phyloP scores from a whole-genome alignment of 305 asterid species.

The Solanum hybrid region DNA sequence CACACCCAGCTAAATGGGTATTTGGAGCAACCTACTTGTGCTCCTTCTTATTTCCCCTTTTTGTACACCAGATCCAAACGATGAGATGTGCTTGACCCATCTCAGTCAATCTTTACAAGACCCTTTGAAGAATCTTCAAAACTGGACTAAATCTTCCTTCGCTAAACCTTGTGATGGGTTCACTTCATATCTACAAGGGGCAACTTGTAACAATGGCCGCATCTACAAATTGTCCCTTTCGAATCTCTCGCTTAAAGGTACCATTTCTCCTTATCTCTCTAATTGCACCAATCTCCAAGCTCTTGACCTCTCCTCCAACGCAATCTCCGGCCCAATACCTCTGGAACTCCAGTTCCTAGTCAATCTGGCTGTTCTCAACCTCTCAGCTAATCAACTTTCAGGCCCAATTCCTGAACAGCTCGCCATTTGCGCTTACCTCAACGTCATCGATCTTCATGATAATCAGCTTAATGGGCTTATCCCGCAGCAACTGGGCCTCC shows the following conservation, averaged over 20 bases:
- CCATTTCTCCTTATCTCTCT: conserved; percentile 81
- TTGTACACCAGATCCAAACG: conserved; percentile 66
- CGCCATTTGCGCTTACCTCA: conserved; percentile 71
- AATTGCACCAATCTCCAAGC: conserved; percentile 89
- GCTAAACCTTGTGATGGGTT: conserved; percentile 76
- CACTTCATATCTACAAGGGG: conserved; percentile 66
- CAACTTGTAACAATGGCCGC: conserved; percentile 94
- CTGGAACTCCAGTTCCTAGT: conserved; percentile 57
- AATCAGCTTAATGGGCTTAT: conserved; percentile 57
- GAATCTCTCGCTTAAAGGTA: conserved; percentile 52
- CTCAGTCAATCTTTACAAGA: conserved; percentile 56
- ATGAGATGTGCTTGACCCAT: conserved; percentile 61
- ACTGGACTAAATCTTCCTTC: conserved; percentile 66
- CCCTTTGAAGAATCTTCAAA: conserved; percentile 50
- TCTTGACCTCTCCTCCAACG: conserved; percentile 81
- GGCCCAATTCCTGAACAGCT: conserved; percentile 65
- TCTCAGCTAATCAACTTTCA: conserved; percentile 62
- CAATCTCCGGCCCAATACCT: conserved; percentile 65
- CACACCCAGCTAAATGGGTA: conserved; percentile 20
- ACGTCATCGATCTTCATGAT: conserved; percentile 83
- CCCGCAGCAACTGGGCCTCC: conserved; percentile 74
- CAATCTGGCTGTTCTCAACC: conserved; percentile 82
- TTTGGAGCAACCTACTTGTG: conserved; percentile 18
- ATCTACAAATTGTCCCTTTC: conserved; percentile 76
- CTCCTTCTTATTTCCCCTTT: conserved; percentile 34